Percentiles rank a stretch among this genome's conserved stretches.
These are phyloP conservation scores for Lunasporangiospora selenospora DNA, from an alignment of 192 early-diverging fungal genomes.

Conservation along the genomic window DNA sequence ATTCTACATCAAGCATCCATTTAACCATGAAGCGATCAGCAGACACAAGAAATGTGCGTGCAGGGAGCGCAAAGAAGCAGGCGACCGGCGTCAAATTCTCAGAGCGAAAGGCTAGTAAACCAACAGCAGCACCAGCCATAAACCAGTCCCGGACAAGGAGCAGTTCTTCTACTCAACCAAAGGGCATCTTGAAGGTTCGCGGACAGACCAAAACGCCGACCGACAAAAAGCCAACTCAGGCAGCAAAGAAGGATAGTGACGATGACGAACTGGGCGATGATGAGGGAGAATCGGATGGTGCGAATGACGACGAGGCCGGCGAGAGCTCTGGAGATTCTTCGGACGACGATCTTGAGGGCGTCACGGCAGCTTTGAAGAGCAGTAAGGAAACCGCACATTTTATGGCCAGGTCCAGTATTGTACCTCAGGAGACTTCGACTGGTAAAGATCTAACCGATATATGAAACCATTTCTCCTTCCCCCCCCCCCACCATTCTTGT, in stretches of 20 bases:
- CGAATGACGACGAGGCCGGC: slow-evolving; percentile 42
- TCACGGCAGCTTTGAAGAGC: slow-evolving; percentile 29
- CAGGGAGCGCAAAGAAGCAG: too few relatives aligned
- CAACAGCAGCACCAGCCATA: too few relatives aligned
- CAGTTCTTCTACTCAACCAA: too few relatives aligned
- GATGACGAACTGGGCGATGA: slow-evolving; percentile 47
- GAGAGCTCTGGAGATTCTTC: slow-evolving; percentile 21
- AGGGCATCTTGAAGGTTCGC: slow-evolving; percentile 16
- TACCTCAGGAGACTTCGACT: background rate
- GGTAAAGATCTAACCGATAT: too few relatives aligned
- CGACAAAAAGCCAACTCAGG: slow-evolving; percentile 6
- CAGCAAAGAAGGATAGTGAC: slow-evolving; percentile 34
- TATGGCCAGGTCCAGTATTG: background rate
- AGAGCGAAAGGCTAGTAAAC: too few relatives aligned
- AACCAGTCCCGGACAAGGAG: too few relatives aligned
- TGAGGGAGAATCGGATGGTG: slow-evolving; percentile 49
- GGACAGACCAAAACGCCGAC: slow-evolving; percentile 12
- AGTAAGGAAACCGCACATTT: slow-evolving; percentile 5
- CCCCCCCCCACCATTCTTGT: background rate
- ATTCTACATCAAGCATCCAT: too few relatives aligned
- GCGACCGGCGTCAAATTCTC: too few relatives aligned
- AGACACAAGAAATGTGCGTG: too few relatives aligned
- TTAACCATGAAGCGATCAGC: too few relatives aligned
- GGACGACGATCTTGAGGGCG: slow-evolving; percentile 50
- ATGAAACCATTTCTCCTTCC: too few relatives aligned